Evolutionary conservation across 805 yeast genomes (phyloP), one percentile per base, ranked within the genome.

Genomic region (Kuraishia piskuri): DNA sequence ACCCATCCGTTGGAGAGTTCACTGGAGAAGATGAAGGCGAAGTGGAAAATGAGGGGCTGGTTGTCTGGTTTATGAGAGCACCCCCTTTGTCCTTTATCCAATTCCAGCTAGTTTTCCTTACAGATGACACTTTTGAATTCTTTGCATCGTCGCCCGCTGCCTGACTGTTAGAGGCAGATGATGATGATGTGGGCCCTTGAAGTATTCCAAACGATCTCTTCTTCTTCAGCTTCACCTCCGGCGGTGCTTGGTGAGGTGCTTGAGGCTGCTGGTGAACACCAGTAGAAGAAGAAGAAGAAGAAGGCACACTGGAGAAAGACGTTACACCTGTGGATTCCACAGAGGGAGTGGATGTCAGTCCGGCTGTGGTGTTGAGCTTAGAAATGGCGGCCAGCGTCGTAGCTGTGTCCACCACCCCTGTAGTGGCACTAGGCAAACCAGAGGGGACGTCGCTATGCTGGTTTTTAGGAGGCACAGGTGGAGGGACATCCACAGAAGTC

Each of bases 21-120:
- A 31, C 40, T 8, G 40, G 40, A 4, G 40, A 25, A 25, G 31
- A 31, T 12, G 17, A 8, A 10, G 40, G 40, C 9, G 40, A 31
- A 31, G 7, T 4, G 4, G 40, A 31, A 8, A n/a, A 31, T 7
- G 40, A 3, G 48, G 10, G 22, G 48, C n/a, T 14, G 48, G n/a
- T 21, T 7, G 7, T 40, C 31, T 31, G 40, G 17, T 31, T 31
- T 10, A 31, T 31, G n/a, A 31, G 40, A 31, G 40, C 40, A 5
- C 40, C 40, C 14, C 40, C 40, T 31, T 31, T 57, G 24, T 56
- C 59, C 48, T 56, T 57, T 40, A 57, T 45, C 55, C 55, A 55
- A 19, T 45, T 49, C 59, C 59, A 57, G 17, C 55, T 51, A 26
- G 37, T 49, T 44, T 54, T 57, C 22, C 47, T 44, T 12, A 20